Evolutionary conservation across 257 asterid genomes (phyloP).

Genomic region (Solanum pimpinellifolium): DNA sequence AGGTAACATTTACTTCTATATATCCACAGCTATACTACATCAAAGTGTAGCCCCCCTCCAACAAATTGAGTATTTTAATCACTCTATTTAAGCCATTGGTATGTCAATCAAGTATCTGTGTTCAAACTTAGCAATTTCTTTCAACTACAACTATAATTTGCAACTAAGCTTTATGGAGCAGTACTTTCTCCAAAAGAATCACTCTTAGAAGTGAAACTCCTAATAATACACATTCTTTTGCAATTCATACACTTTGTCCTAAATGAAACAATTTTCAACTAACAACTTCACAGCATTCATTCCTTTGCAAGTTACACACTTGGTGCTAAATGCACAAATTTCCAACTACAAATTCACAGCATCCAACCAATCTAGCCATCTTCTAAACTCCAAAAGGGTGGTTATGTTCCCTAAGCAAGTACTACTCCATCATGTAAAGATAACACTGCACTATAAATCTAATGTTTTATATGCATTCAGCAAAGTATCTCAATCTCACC

Average conservation of each 20-base stretch:
- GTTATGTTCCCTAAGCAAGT: neutral
- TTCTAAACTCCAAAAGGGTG: neutral
- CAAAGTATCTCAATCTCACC: neutral
- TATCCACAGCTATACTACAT: too few relatives aligned
- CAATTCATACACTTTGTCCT: neutral
- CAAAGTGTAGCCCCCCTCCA: too few relatives aligned
- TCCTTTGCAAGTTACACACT: neutral
- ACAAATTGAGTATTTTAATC: neutral
- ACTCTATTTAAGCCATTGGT: neutral
- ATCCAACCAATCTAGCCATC: neutral
- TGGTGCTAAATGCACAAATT: neutral
- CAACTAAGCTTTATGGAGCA: neutral
- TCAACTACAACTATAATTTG: neutral
- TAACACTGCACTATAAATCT: neutral
- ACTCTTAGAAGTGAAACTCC: neutral
- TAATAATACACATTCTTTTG: neutral
- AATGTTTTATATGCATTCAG: neutral
- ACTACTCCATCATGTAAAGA: neutral
- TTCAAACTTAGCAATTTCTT: neutral
- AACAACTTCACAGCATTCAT: neutral
- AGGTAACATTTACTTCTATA: too few relatives aligned
- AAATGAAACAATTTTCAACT: neutral
- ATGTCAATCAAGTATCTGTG: neutral
- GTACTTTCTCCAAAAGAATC: neutral
- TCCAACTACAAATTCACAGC: neutral